phyloP scores from a whole-genome alignment of 192 early-diverging fungal genomes.

The Phycomyces blakesleeanus region DNA sequence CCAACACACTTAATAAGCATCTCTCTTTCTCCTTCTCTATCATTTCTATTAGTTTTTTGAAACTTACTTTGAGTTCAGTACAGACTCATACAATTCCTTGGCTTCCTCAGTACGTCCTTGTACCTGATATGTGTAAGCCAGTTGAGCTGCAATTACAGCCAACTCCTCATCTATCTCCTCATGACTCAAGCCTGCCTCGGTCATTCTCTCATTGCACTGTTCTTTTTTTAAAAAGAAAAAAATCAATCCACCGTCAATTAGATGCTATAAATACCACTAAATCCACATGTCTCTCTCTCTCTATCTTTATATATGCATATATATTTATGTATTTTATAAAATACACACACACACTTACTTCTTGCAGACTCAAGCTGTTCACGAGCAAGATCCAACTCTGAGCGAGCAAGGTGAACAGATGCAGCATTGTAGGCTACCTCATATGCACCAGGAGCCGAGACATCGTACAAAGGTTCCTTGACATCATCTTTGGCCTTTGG shows the following conservation, averaged over 20 bases:
- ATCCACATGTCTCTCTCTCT: too few species aligned
- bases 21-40: background rate
- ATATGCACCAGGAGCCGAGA: slow-evolving; percentile 40
- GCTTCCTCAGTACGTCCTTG: slow-evolving; percentile 51
- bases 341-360: slow-evolving; percentile 32
- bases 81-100: slow-evolving; percentile 51
- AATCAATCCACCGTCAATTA: background rate
- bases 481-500: background rate
- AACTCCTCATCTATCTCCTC: slow-evolving; percentile 66
- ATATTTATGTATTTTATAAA: too few species aligned
- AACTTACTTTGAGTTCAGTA: slow-evolving; percentile 36
- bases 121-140: slow-evolving; percentile 65
- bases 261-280: too few species aligned
- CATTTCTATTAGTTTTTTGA: too few species aligned
- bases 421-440: slow-evolving; percentile 68
- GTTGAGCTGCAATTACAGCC: slow-evolving; percentile 57
- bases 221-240: too few species aligned
- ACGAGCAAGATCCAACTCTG: slow-evolving; percentile 50
- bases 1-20: background rate
- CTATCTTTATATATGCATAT: too few species aligned
- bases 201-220: slow-evolving; percentile 21
- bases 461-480: slow-evolving; percentile 29
- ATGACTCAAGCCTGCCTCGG: slow-evolving; percentile 33
- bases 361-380: slow-evolving; percentile 51
- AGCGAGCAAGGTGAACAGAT: slow-evolving; percentile 50